phyloP scores from a whole-genome alignment of 1,139 yeast species.

The Hyphopichia burtonii region DNA sequence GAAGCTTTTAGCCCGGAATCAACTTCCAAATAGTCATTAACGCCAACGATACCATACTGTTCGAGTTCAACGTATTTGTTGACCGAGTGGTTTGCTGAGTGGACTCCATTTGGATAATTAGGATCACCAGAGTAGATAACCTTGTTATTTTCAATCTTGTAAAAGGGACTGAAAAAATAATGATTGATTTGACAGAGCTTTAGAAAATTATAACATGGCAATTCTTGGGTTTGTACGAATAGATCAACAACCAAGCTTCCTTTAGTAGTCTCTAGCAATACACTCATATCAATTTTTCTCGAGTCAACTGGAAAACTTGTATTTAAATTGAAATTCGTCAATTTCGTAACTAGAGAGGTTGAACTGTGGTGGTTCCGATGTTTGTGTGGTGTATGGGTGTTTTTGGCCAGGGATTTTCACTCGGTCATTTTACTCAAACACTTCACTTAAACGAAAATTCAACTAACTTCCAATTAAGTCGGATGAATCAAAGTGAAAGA shows the following conservation, averaged over 20 bases:
- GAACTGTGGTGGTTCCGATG: constrained; percentile 2
- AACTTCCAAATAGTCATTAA: constrained; percentile 4
- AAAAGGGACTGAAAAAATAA: constrained; percentile 53
- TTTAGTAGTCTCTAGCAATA: constrained; percentile 53
- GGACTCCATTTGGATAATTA: constrained; percentile 30
- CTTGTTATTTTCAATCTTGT: constrained; percentile 36
- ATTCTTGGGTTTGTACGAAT: constrained; percentile 30
- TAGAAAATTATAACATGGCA: constrained; percentile 47
- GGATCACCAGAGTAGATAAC: constrained; percentile 51
- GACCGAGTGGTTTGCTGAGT: constrained; percentile 20
- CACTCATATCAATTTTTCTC: constrained; percentile 59
- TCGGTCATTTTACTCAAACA: neutral
- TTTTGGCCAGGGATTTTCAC: no score
- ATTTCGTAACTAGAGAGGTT: neutral
- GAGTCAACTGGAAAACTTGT: neutral
- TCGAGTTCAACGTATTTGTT: constrained; percentile 8
- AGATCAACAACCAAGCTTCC: constrained; percentile 59
- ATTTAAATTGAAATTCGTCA: neutral
- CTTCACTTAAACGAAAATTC: no score
- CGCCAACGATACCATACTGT: neutral
- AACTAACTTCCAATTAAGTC: no score
- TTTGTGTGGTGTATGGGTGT: neutral
- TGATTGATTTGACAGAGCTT: constrained; percentile 54
- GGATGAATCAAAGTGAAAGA: neutral
- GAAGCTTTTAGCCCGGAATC: neutral